A percentile compares a stretch with the other conserved stretches of the same genome.
phyloP scores from a whole-genome alignment of 148 eudicot species.

The Silene conica region DNA sequence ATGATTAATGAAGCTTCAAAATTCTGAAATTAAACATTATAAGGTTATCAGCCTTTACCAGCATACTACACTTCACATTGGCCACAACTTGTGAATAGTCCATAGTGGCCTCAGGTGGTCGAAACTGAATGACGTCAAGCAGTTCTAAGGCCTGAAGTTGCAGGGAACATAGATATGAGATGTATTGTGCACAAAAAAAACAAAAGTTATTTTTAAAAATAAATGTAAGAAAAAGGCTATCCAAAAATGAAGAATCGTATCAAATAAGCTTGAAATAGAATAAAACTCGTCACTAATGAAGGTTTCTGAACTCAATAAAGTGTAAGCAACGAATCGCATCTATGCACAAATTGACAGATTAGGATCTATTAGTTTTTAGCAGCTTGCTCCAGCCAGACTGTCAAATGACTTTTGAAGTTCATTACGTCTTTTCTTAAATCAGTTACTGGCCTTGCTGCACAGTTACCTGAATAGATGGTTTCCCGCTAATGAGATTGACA shows the following conservation, averaged over 20 bases:
- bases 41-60: conserved; percentile 47
- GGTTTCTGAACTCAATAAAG: neutral
- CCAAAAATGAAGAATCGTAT: neutral
- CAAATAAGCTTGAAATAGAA: neutral
- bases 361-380: neutral
- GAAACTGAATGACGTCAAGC: too few species aligned
- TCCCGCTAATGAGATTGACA: neutral
- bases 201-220: too few species aligned
- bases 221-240: too few species aligned
- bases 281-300: neutral
- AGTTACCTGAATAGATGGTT: neutral
- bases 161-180: too few species aligned
- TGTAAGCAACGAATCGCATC: neutral
- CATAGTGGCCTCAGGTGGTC: too few species aligned
- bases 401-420: conserved; percentile 4
- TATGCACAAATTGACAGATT: neutral
- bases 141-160: too few species aligned
- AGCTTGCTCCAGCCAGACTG: neutral
- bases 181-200: too few species aligned
- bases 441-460: neutral
- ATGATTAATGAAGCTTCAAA: too few species aligned
- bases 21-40: neutral
- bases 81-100: too few species aligned
- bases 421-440: neutral
- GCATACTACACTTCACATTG: conserved; percentile 53